A percentile compares a stretch with the other conserved stretches of the same genome.
Conservation (phyloP, 495 filamentous ascomycete genomes). For the Lepidopterella palustris region DNA sequence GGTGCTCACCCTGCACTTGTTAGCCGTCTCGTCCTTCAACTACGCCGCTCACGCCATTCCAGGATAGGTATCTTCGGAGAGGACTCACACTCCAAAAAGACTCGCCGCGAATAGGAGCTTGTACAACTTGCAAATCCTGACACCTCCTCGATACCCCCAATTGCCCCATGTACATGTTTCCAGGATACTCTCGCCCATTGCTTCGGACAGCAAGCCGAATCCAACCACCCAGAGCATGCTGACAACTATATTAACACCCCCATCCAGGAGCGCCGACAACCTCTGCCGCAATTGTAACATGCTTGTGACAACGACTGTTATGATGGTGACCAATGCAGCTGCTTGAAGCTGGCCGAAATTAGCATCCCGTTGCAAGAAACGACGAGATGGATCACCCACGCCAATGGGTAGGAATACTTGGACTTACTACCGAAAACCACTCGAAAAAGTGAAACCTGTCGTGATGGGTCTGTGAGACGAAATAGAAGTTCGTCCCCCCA, state of each 20-base stretch:
- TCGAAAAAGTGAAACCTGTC: neutral
- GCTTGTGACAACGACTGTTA: neutral
- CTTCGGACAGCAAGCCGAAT: constrained; percentile 1
- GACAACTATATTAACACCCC: neutral
- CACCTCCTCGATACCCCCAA: neutral
- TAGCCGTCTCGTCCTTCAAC: neutral
- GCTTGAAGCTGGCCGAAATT: constrained; percentile 1
- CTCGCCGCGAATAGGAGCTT: constrained; percentile 7
- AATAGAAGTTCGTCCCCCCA: constrained; percentile 7
- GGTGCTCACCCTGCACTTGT: neutral
- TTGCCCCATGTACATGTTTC: neutral
- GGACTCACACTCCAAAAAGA: constrained; percentile 5
- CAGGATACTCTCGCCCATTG: constrained; percentile 5
- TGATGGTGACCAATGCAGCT: neutral
- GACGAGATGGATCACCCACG: neutral
- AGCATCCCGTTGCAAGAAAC: neutral
- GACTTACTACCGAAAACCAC: constrained; percentile 8
- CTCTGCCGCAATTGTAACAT: constrained; percentile 3
- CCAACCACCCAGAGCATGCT: constrained; percentile 1
- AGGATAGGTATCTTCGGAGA: neutral
- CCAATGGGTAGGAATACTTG: neutral
- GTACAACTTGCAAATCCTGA: constrained; percentile 4
- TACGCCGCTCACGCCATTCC: neutral
- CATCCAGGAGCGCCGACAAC: constrained; percentile 3
- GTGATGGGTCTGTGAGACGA: constrained; percentile 1